Evolutionary conservation across 169 alveolate genomes (phyloP), one percentile per base, ranked within the genome.

Genomic region (Plasmodium relictum): DNA sequence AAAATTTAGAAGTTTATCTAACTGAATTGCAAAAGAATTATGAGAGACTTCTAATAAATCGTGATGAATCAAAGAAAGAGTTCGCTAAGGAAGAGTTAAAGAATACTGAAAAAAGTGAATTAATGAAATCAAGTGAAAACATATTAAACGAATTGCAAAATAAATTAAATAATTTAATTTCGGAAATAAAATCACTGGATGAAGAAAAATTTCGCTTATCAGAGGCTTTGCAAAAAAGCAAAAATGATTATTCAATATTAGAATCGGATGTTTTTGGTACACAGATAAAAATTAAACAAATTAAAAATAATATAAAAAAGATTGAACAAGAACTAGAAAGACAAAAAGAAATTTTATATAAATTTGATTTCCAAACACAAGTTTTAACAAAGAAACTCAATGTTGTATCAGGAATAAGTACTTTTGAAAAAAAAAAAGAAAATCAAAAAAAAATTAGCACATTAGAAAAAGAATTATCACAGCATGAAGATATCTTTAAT

Each of bases 381-480:
- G 73, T 83, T 31, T 50, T 83, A 83, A 83, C 91, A 7, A 83
- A 83, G 61, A 83, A 83, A 68, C 61, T 83, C 3, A 83, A 66
- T 41, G 59, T 39, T 0, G 45, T 72, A 20, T 68, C 83, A 39
- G 91, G 91, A 18, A 83, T 39, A 39, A 68, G 83, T 18, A 83
- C 83, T 16, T 56, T 83, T 68, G 83, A 83, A 83, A 83, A 42
- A 68, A 83, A 80, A 68, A 80, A 83, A 83, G 76, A 83, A 83
- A 66, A 72, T 39, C 91, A 83, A 18, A 83, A 83, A 62, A 68
- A 83, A 68, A 69, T 83, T 42, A 6, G 41, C 16, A 37, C 83
- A 45, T 61, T 83, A 71, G 83, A 83, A 68, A 83, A 83, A 18
- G 91, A 83, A 44, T 63, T 83, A 6, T n/a, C 22, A 18, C 48